Evolutionary conservation across 2,329 filamentous ascomycete genomes (phyloP), one percentile per base, ranked within the genome.

Genomic region (Fusarium decemcellulare): DNA sequence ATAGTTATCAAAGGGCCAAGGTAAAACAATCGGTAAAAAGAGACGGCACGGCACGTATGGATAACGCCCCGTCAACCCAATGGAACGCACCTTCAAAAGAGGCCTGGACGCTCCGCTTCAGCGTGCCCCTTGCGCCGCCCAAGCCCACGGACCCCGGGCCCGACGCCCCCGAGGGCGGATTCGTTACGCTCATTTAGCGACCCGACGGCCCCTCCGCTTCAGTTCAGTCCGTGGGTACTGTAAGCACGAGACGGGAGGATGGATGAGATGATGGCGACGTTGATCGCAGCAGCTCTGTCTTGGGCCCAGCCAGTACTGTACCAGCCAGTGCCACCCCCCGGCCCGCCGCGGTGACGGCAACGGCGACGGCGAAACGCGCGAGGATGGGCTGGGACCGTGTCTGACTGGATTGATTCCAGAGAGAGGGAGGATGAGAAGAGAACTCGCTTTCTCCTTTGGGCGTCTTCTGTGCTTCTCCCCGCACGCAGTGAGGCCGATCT

Each of bases 31-130:
- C 40, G 40, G 42, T 16, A 36, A 18, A 18, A 50, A 12, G 30
- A 36, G 11, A 18, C 18, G 46, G 36, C 8, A 50, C 14, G n/a
- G 36, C 27, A 50, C 11, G 36, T 18, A 34, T 23, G 23, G 23
- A 23, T 23, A 23, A 23, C 23, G 23, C 23, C 30, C n/a, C 29
- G 30, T 60, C 37, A 61, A 57, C 23, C 23, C 23, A 23, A 23
- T 23, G 23, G 62, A 44, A 69, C 82, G 74, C 83, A 89, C 88
- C 88, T 80, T 90, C 87, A 81, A 90, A 90, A 39, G 86, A 85
- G 65, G 87, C 83, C 77, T 90, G 87, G 59, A 88, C 86, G 71
- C 84, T 88, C 74, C 88, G 83, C 81, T 90, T 90, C 58, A 89
- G 81, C 72, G 66, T 68, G 39, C 71, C 76, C 74, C 74, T 74